A percentile compares a stretch with the other conserved stretches of the same genome.
phyloP scores from a whole-genome alignment of 1,284 basidiomycete genomes.

The Trametes sp. region DNA sequence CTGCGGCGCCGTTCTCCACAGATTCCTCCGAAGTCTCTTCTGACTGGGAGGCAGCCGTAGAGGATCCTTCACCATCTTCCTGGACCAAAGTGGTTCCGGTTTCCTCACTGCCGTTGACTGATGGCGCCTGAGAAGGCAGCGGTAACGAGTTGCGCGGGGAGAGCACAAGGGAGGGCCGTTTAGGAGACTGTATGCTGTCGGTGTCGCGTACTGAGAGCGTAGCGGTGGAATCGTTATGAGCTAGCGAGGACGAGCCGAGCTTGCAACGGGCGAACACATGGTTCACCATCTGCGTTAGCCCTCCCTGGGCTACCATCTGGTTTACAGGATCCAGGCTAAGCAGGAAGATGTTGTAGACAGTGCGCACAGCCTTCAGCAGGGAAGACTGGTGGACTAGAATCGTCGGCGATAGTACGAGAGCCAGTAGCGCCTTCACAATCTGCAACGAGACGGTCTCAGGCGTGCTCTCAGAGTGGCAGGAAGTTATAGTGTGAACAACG shows the following conservation, averaged over 20 bases:
- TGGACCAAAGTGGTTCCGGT: slow-evolving; percentile 27
- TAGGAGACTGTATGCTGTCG: slow-evolving; percentile 28
- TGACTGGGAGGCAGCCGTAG: slow-evolving; percentile 17
- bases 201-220: slow-evolving; percentile 32
- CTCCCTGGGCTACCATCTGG: slow-evolving; percentile 96
- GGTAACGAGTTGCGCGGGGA: slow-evolving; percentile 42
- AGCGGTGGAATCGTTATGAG: slow-evolving; percentile 37
- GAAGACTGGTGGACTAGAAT: slow-evolving; percentile 93
- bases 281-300: slow-evolving; percentile 96
- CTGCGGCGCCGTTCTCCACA: background rate
- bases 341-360: slow-evolving; percentile 96
- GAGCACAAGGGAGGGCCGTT: slow-evolving; percentile 37
- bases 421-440: slow-evolving; percentile 92
- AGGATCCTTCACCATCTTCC: slow-evolving; percentile 16
- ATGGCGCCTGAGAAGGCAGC: slow-evolving; percentile 21
- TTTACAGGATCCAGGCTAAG: slow-evolving; percentile 90
- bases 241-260: slow-evolving; percentile 33
- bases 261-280: slow-evolving; percentile 89
- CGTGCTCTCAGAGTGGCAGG: slow-evolving; percentile 88
- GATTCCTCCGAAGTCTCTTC: slow-evolving; percentile 18
- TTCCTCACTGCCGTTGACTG: slow-evolving; percentile 25
- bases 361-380: slow-evolving; percentile 92
- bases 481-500: slow-evolving; percentile 92
- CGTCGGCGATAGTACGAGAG: slow-evolving; percentile 86
- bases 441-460: slow-evolving; percentile 92